Conservation (phyloP, 2,329 filamentous ascomycete species). For the Microdochium bolleyi region DNA sequence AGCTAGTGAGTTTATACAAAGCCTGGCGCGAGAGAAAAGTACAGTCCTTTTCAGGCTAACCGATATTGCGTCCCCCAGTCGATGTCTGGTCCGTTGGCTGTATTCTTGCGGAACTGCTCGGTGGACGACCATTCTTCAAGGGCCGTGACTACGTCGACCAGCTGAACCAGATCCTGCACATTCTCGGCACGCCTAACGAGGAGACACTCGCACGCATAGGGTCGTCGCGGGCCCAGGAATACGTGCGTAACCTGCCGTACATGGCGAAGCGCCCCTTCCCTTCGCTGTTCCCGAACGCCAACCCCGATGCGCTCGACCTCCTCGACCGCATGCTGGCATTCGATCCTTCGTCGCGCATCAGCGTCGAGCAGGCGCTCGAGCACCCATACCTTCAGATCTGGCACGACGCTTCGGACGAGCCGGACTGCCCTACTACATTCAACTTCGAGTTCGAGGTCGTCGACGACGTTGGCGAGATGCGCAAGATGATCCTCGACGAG, state of each 20-base stretch:
- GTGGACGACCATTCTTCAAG: constrained; percentile 97
- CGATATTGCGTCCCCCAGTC: constrained; percentile 44
- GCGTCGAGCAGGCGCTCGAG: constrained; percentile 89
- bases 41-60: neutral
- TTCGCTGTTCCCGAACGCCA: constrained; percentile 84
- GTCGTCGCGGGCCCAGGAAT: constrained; percentile 92
- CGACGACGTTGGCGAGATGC: constrained; percentile 91
- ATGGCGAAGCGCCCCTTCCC: constrained; percentile 93
- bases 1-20: constrained; percentile 70
- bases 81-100: constrained; percentile 99
- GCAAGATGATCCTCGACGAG: constrained; percentile 94
- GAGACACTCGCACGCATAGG: constrained; percentile 91
- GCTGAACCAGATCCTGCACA: constrained; percentile 97
- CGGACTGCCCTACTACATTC: constrained; percentile 85
- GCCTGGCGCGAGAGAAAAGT: neutral
- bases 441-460: constrained; percentile 99
- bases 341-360: constrained; percentile 87
- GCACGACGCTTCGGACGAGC: constrained; percentile 97
- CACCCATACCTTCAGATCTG: constrained; percentile 96
- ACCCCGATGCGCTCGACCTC: constrained; percentile 90
- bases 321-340: constrained; percentile 97
- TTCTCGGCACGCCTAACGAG: constrained; percentile 92
- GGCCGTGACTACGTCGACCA: constrained; percentile 98
- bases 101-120: constrained; percentile 91
- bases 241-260: constrained; percentile 89